These are phyloP conservation scores for Byssothecium circinans DNA, from an alignment of 2,329 filamentous ascomycete species.

Conservation along the genomic window DNA sequence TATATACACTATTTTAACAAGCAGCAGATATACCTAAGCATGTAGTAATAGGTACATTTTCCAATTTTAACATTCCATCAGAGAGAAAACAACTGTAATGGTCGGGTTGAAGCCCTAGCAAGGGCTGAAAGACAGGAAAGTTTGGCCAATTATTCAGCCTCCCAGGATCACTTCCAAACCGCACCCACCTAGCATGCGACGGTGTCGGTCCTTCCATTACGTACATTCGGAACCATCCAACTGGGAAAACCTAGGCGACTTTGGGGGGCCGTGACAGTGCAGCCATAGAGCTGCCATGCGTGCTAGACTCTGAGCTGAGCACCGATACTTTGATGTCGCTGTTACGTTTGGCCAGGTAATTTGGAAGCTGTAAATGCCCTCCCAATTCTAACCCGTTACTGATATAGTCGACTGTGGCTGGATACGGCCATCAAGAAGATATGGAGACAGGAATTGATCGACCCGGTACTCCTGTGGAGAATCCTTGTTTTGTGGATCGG, in stretches of 20 bases:
- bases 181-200: constrained; percentile 62
- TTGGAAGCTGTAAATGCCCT: constrained; percentile 49
- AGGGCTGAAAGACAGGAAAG: constrained; percentile 17
- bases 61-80: too few relatives aligned
- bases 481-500: constrained; percentile 48
- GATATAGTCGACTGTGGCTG: constrained; percentile 58
- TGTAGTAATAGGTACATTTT: too few relatives aligned
- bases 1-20: too few relatives aligned
- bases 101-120: too few relatives aligned
- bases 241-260: constrained; percentile 60
- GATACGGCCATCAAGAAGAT: constrained; percentile 55
- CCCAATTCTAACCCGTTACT: constrained; percentile 61
- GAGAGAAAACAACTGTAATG: too few relatives aligned
- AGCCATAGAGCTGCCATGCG: constrained; percentile 68
- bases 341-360: constrained; percentile 34
- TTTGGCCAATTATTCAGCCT: constrained; percentile 64
- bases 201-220: constrained; percentile 66
- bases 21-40: too few relatives aligned
- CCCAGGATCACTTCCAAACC: constrained; percentile 67
- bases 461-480: constrained; percentile 66
- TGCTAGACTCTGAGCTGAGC: constrained; percentile 54
- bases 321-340: constrained; percentile 51
- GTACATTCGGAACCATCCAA: constrained; percentile 67
- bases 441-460: constrained; percentile 67
- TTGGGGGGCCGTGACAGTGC: constrained; percentile 61